Base-by-base conservation (phyloP, 768 basidiomycete species). In the Collybia nuda region DNA sequence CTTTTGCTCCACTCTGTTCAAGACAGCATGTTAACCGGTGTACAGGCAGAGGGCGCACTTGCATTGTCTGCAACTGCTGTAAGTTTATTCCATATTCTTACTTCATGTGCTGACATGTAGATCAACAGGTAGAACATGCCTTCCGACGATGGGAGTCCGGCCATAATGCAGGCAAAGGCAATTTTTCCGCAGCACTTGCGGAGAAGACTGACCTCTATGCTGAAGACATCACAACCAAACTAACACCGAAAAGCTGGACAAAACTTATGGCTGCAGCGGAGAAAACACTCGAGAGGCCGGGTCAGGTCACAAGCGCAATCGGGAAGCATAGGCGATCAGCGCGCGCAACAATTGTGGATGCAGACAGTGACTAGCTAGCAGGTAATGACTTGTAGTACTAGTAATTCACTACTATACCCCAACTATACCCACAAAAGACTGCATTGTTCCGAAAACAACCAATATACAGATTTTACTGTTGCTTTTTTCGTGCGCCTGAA, bases 361-460 rank as follows among this genome's bases (percentile, higher is more conserved):
- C 36, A 28, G 44, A 46, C 45, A 47, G 44, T 37, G 44, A 29
- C 45, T 51, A 46, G n/a, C n/a, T n/a, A n/a, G n/a, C n/a, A n/a
- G n/a, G n/a, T n/a, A n/a, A n/a, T n/a, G n/a, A n/a, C n/a, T 26
- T 19, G n/a, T 26, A 4, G 24, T 26, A 7, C 24, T 4, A 7
- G 3, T 26, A 26, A 7, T 26, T 26, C 7, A 26, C 7, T 7
- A 26, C 7, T 26, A 26, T 7, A 26, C 3, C 24, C 24, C 35
- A 36, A 36, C 21, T 35, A 32, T 26, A 28, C 28, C 14, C 15
- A 46, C 32, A 36, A 46, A 32, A 36, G 22, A 35, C 35, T 46
- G 22, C 37, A 36, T 21, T 46, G 28, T 46, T 32, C n/a, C n/a
- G n/a, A n/a, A n/a, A n/a, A n/a, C n/a, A n/a, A 21, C 35, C 28